Evolutionary conservation across 2,329 filamentous ascomycete genomes (phyloP).

Genomic region (Arachnopeziza araneosa): DNA sequence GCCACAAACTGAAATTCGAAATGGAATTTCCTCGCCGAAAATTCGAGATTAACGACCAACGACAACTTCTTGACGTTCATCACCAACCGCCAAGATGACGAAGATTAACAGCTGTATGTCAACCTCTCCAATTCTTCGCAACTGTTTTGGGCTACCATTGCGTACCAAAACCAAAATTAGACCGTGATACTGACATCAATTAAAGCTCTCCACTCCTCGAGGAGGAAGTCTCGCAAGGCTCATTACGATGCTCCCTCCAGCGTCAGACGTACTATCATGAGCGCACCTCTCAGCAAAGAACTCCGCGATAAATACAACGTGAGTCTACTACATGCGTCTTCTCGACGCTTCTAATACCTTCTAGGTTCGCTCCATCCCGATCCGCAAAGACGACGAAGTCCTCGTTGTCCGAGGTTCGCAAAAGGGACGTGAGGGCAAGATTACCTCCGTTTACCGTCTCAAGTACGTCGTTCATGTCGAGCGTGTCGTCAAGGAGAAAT

Average conservation of each 20-base stretch:
- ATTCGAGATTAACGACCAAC: conserved; percentile 9
- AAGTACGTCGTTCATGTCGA: conserved; percentile 98
- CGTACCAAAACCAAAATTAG: background rate
- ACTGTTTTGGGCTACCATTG: background rate
- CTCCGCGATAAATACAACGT: conserved; percentile 99
- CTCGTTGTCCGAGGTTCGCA: conserved; percentile 84
- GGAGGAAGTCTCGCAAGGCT: conserved; percentile 98
- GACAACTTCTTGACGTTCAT: conserved; percentile 20
- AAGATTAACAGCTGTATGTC: conserved; percentile 60
- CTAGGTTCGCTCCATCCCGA: conserved; percentile 88
- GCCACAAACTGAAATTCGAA: background rate
- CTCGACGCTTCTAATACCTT: conserved; percentile 6
- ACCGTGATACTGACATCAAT: conserved; percentile 11
- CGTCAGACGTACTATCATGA: conserved; percentile 94
- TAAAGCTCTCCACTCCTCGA: conserved; percentile 68
- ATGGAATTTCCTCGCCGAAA: background rate
- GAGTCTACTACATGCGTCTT: conserved; percentile 35
- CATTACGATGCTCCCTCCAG: conserved; percentile 95
- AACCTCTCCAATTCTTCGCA: background rate
- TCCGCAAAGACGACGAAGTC: conserved; percentile 98
- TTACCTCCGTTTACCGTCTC: conserved; percentile 95
- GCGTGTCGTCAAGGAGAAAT: conserved; percentile 95
- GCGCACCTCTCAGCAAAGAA: conserved; percentile 92
- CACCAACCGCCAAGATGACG: conserved; percentile 53
- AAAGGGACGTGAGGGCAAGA: conserved; percentile 98